Conservation (phyloP, 2,329 filamentous ascomycete genomes). For the Colletotrichum euphorbiae region DNA sequence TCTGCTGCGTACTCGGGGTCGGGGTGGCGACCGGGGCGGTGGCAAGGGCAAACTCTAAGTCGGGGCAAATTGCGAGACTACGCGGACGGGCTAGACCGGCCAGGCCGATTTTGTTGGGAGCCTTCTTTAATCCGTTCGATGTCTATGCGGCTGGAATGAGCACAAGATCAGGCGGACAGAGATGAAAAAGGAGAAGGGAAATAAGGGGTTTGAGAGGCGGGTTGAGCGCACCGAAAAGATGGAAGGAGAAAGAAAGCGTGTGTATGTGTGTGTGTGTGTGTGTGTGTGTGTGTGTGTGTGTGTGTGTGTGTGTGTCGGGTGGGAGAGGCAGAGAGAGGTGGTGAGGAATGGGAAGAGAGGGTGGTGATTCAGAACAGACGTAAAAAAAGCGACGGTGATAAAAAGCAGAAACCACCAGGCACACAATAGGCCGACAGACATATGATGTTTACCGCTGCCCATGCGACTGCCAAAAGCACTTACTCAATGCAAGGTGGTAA, state of each 20-base stretch:
- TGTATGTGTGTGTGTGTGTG: too few relatives aligned
- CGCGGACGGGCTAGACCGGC: constrained; percentile 32
- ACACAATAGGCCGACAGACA: background rate
- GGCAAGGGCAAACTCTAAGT: constrained; percentile 39
- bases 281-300: too few relatives aligned
- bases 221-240: background rate
- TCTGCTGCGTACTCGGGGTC: constrained; percentile 32
- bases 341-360: background rate
- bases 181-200: background rate
- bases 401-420: background rate
- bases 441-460: constrained; percentile 8
- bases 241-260: background rate
- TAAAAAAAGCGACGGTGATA: background rate
- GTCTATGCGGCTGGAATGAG: constrained; percentile 12
- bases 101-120: constrained; percentile 33
- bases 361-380: background rate
- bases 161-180: background rate
- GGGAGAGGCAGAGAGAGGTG: background rate
- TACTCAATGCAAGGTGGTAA: background rate
- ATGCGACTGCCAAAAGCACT: background rate
- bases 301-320: too few relatives aligned
- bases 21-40: constrained; percentile 37
- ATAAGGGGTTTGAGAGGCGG: background rate
- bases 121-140: background rate
- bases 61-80: constrained; percentile 25